These are phyloP conservation scores for Calocera viscosa DNA, from an alignment of 768 basidiomycete species.

Conservation along the genomic window DNA sequence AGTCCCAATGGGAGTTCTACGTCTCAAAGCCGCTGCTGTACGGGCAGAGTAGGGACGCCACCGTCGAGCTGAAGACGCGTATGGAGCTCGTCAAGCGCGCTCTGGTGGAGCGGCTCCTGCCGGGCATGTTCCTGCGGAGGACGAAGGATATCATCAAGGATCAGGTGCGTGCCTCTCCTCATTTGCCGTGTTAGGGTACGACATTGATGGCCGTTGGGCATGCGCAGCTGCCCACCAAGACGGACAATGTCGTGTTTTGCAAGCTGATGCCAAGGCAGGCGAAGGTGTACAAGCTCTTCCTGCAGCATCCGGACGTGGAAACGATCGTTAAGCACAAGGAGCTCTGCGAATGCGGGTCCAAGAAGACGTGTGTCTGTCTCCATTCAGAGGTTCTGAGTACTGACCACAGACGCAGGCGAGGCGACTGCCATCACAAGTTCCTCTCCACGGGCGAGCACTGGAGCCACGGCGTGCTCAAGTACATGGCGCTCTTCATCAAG, in stretches of 20 bases:
- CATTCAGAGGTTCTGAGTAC: background rate
- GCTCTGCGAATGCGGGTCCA: conserved; percentile 56
- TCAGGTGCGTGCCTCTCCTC: conserved; percentile 6
- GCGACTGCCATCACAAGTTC: conserved; percentile 43
- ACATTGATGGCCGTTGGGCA: too few species aligned
- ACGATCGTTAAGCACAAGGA: conserved; percentile 61
- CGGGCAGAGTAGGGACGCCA: conserved; percentile 56
- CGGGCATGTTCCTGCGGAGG: conserved; percentile 70
- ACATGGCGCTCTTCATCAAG: conserved; percentile 71
- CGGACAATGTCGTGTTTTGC: conserved; percentile 87
- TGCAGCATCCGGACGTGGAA: conserved; percentile 53
- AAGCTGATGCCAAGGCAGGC: conserved; percentile 65
- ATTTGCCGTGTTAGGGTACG: too few species aligned
- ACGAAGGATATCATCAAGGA: conserved; percentile 66
- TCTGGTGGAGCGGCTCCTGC: conserved; percentile 57
- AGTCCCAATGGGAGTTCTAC: conserved; percentile 62
- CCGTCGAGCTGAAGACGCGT: conserved; percentile 37
- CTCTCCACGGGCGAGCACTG: conserved; percentile 32
- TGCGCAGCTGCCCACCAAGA: conserved; percentile 67
- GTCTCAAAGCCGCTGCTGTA: conserved; percentile 53
- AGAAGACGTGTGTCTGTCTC: conserved; percentile 36
- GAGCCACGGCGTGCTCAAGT: conserved; percentile 45
- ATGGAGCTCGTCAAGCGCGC: conserved; percentile 45
- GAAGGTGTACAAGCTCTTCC: conserved; percentile 56
- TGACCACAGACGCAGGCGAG: conserved; percentile 34